Evolutionary conservation across 2,329 filamentous ascomycete genomes (phyloP).

Genomic region (Colletotrichum nymphaeae): DNA sequence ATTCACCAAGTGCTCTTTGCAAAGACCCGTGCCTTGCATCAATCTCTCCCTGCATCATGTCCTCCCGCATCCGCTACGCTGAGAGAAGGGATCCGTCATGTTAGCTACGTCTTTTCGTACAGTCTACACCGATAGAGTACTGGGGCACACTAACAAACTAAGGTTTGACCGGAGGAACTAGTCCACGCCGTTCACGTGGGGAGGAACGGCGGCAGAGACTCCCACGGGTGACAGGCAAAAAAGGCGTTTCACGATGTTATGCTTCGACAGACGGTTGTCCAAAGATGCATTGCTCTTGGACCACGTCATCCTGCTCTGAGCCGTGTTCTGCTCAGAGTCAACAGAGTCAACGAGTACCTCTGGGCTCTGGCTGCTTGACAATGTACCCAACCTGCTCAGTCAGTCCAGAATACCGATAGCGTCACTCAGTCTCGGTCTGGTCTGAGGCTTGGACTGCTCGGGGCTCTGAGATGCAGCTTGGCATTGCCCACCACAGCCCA

Average conservation of each 20-base stretch:
- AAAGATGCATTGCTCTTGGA: constrained; percentile 28
- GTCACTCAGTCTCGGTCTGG: constrained; percentile 24
- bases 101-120: neutral
- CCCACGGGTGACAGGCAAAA: constrained; percentile 23
- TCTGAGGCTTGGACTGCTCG: constrained; percentile 35
- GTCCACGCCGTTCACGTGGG: constrained; percentile 29
- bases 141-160: constrained; percentile 11
- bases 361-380: neutral
- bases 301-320: constrained; percentile 7
- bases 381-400: neutral
- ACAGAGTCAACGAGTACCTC: constrained; percentile 11
- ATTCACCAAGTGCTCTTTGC: neutral
- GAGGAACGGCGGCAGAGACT: constrained; percentile 7
- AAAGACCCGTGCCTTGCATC: constrained; percentile 8
- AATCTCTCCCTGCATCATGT: neutral
- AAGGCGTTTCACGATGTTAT: constrained; percentile 32
- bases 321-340: constrained; percentile 17
- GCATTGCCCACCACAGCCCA: constrained; percentile 30
- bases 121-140: constrained; percentile 2
- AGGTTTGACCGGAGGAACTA: constrained; percentile 30
- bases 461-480: constrained; percentile 32
- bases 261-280: constrained; percentile 13
- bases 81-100: neutral
- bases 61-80: neutral
- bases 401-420: constrained; percentile 20